Percentiles rank a stretch among this genome's conserved stretches.
phyloP scores from a whole-genome alignment of 148 eudicot species.

The Spergularia marina region DNA sequence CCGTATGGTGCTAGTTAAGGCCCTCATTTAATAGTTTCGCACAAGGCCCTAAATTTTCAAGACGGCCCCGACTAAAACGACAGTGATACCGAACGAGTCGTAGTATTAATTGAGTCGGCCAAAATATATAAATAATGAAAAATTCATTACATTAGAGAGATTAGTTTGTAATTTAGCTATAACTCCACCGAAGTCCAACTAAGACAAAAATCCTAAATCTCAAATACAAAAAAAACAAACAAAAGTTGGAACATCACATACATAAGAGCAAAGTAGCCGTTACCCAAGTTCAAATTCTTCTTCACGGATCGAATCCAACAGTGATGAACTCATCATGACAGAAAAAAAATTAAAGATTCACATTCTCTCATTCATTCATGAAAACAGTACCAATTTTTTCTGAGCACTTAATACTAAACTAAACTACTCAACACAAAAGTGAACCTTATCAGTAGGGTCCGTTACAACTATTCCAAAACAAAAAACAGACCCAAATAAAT shows the following conservation, averaged over 20 bases:
- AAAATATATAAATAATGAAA: too few relatives aligned
- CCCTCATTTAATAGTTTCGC: too few relatives aligned
- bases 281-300: slow-evolving; percentile 18
- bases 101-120: too few relatives aligned
- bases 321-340: slow-evolving; percentile 8
- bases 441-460: neutral
- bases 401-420: neutral
- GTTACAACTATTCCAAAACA: neutral
- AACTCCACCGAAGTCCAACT: neutral
- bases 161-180: too few relatives aligned
- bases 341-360: slow-evolving; percentile 15
- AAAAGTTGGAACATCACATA: too few relatives aligned
- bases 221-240: neutral
- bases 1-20: too few relatives aligned
- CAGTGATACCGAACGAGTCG: too few relatives aligned
- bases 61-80: too few relatives aligned
- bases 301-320: neutral
- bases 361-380: slow-evolving; percentile 16
- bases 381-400: slow-evolving; percentile 18
- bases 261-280: slow-evolving; percentile 23
- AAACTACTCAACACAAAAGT: neutral
- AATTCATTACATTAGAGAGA: too few relatives aligned
- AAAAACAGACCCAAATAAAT: neutral
- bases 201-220: neutral
- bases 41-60: too few relatives aligned